These are phyloP conservation scores for Gynandropsis gynandra DNA, from an alignment of 345 rosid genomes.

Conservation along the genomic window DNA sequence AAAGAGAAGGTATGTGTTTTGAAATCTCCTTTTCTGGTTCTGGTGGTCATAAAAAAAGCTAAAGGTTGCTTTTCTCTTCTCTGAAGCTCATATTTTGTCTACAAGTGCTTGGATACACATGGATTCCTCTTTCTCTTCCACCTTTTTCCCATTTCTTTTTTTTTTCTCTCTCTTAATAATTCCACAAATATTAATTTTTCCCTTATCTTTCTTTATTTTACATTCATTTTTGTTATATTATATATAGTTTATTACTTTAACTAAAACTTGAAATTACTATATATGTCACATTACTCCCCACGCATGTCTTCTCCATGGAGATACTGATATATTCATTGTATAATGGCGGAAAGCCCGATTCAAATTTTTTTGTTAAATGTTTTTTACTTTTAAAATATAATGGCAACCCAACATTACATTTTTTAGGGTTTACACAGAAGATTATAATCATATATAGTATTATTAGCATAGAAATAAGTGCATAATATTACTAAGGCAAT, in stretches of 20 bases:
- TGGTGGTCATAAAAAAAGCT: conserved; percentile 47
- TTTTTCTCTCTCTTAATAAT: conserved; percentile 20
- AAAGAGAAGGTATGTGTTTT: too few species aligned
- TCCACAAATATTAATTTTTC: conserved; percentile 17
- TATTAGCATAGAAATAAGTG: too few species aligned
- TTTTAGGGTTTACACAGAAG: too few species aligned
- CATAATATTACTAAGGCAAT: too few species aligned
- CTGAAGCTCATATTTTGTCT: conserved; percentile 70
- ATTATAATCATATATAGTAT: too few species aligned
- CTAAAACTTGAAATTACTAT: not conserved
- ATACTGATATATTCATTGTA: not conserved
- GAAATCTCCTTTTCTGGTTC: too few species aligned
- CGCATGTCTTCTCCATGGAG: not conserved
- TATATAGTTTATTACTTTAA: not conserved
- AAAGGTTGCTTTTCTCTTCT: conserved; percentile 55
- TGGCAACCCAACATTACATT: too few species aligned
- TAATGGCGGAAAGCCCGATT: not conserved
- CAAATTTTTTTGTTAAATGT: not conserved
- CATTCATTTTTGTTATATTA: not conserved
- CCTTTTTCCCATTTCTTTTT: conserved; percentile 23
- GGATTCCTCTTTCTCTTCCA: conserved; percentile 47
- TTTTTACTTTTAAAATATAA: too few species aligned
- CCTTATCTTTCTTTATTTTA: conserved; percentile 14
- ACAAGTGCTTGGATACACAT: conserved; percentile 56
- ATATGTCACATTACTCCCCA: conserved; percentile 3